phyloP scores from a whole-genome alignment of 371 early-diverging fungal species.

The Syncephalastrum monosporum region DNA sequence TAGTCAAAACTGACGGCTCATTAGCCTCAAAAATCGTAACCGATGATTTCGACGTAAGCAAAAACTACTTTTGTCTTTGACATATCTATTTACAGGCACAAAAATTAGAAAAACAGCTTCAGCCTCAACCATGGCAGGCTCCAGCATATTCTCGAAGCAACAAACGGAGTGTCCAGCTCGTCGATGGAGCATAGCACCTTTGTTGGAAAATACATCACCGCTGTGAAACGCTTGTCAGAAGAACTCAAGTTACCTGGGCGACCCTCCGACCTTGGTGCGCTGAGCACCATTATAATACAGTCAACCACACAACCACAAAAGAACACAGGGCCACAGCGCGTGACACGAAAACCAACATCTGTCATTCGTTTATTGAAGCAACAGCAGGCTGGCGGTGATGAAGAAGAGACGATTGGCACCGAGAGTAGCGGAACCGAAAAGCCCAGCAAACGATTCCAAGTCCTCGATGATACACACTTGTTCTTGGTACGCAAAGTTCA shows the following conservation, averaged over 20 bases:
- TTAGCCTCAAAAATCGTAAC: conserved; percentile 16
- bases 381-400: neutral
- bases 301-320: too few relatives aligned
- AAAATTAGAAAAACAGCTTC: neutral
- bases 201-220: neutral
- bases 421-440: too few relatives aligned
- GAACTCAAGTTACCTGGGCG: too few relatives aligned
- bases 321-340: too few relatives aligned
- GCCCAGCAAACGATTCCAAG: conserved; percentile 2
- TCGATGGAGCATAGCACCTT: neutral
- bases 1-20: conserved; percentile 36
- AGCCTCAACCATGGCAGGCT: neutral
- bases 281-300: too few relatives aligned
- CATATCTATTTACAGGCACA: neutral
- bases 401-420: neutral
- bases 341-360: neutral
- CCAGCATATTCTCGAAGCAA: neutral
- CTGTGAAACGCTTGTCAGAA: too few relatives aligned
- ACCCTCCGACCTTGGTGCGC: too few relatives aligned
- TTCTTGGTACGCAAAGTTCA: conserved; percentile 30
- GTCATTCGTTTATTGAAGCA: neutral
- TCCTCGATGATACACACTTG: conserved; percentile 26
- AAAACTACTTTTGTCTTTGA: neutral
- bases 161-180: neutral
- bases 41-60: neutral